Base-by-base conservation (phyloP, 2,329 filamentous ascomycete genomes). In the Neophaeococcomyces mojaviensis region DNA sequence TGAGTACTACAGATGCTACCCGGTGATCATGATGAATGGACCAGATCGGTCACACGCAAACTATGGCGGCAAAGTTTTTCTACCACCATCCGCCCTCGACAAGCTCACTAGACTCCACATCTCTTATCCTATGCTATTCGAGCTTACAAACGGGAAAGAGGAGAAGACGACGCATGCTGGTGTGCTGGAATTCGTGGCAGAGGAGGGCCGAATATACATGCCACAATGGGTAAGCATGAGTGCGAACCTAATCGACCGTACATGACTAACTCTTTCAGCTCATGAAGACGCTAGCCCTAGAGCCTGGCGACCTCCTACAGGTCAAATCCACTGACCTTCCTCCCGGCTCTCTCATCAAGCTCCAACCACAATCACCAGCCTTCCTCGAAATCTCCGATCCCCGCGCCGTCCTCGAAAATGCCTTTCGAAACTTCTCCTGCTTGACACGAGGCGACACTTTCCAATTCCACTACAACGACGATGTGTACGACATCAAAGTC, bases 301-400 rank as follows among this genome's bases (percentile, higher is more conserved):
- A 97, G 49, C 87, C 90, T 1, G 92, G 92, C 43, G 92, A 98
- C 61, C 81, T 98, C 59, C 77, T 98, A 3, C 89, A 98, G 68
- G 82, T 96, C 65, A 94, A 94, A 67, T 94, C 88, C 7, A 97
- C 92, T 2, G 90, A 94, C 34, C 78, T 98, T 13, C 86, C 89
- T 41, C 81, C 90, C 0, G 92, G 92, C 28, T 83, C 82, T 53
- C 84, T 95, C 66, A 94, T 98, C 71, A 98, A 98, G 69, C 79
- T 98, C 7, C 90, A 98, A 69, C 87, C 92, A 0, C 92, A 98
- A 68, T 89, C 87, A 18, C 81, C 86, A 43, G 85, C 84, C 58
- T 98, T 98, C 68, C 84, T 98, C 53, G 90, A 97, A 37, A 97
- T 98, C 62, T 90, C 85, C 58, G 92, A 98, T 59, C 92, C 92